Evolutionary conservation across 352 stramenopile species (phyloP), one percentile per base, ranked within the genome.

Genomic region (Phytophthora megakarya): DNA sequence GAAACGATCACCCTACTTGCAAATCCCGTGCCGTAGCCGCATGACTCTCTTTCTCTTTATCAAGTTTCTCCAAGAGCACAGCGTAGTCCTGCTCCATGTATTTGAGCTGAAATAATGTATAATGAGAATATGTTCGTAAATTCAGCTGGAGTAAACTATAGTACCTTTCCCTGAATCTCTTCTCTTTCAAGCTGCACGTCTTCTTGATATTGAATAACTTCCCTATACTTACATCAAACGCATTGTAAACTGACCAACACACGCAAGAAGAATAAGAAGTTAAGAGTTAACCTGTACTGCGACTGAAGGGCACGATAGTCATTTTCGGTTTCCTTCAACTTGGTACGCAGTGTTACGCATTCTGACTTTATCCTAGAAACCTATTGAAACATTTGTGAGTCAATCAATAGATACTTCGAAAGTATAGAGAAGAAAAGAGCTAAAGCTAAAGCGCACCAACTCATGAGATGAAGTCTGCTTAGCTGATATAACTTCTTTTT

Each of bases 301-400:
- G 64, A 64, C 61, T 93, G 83, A n/a, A 93, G 75, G 12, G 77
- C 68, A 16, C 75, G 80, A 49, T 92, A 91, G 55, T 93, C 83
- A 35, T 80, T 86, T 50, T 93, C 85, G 2, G 88, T 65, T 68
- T 93, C 85, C 50, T 93, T 93, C 5, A 90, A 60, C 64, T 93
- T 91, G 3, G 73, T 73, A 7, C 85, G 85, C 47, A 89, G 59
- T 46, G 70, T 68, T 26, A 91, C 42, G 48, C 75, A 88, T 54
- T 93, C 84, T 15, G 76, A 69, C 61, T 93, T 93, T 54, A 91
- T 74, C 35, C 85, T 79, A 28, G 78, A 65, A 51, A 88, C 42
- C 84, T 90, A 51, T 7, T 13, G 48, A 42, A 60, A 21, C 30
- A 7, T 12, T 37, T 63, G 12, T 52, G 16, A 53, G 16, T 28